A percentile compares a stretch with the other conserved stretches of the same genome.
Conservation (phyloP, 768 basidiomycete genomes). For the Amanita rimosa region DNA sequence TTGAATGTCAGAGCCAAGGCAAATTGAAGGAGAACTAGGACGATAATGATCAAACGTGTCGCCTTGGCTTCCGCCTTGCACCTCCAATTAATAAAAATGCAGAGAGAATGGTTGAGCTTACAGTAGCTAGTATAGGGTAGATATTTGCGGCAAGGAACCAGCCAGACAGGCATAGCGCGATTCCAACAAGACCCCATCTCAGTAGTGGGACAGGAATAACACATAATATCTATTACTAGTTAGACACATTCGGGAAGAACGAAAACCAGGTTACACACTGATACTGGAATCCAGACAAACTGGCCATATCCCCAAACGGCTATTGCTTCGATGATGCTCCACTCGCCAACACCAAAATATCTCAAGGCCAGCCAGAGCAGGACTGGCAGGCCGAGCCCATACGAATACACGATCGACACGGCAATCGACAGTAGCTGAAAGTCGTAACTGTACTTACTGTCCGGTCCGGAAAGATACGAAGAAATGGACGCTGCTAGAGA, state of each 20-base stretch:
- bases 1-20: constrained; percentile 82
- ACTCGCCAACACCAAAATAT: constrained; percentile 83
- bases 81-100: background rate
- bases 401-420: constrained; percentile 75
- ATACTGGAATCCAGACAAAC: constrained; percentile 83
- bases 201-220: constrained; percentile 76
- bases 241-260: background rate
- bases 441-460: constrained; percentile 60
- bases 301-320: constrained; percentile 74
- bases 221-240: constrained; percentile 52
- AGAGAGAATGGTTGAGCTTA: constrained; percentile 25
- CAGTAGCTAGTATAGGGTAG: constrained; percentile 81
- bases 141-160: constrained; percentile 79
- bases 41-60: constrained; percentile 70
- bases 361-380: constrained; percentile 76
- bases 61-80: constrained; percentile 77
- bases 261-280: constrained; percentile 34
- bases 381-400: constrained; percentile 75
- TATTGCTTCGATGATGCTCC: constrained; percentile 78
- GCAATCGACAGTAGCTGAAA: constrained; percentile 80
- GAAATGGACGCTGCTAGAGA: constrained; percentile 83
- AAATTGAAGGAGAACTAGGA: constrained; percentile 65
- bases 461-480: constrained; percentile 65
- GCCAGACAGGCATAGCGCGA: constrained; percentile 73
- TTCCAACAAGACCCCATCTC: constrained; percentile 68